These are phyloP conservation scores for Passalora sequoiae DNA, from an alignment of 2,329 filamentous ascomycete genomes.

Conservation along the genomic window DNA sequence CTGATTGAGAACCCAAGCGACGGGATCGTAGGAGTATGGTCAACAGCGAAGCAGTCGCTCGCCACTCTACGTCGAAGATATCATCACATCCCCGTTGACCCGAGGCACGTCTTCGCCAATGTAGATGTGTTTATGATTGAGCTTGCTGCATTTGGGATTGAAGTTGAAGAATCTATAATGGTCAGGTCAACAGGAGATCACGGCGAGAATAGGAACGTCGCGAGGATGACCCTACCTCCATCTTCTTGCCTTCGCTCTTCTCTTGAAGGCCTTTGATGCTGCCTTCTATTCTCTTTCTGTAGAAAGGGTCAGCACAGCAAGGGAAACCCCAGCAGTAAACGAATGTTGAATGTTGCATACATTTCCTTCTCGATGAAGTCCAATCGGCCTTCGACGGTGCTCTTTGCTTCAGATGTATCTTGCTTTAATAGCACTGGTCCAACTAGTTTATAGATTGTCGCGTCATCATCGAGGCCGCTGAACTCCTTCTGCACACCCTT, in stretches of 20 bases:
- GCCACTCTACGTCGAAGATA: too few relatives aligned
- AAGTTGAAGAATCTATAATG: conserved; percentile 41
- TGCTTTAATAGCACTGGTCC: conserved; percentile 93
- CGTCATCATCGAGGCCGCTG: conserved; percentile 66
- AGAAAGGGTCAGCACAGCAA: conserved; percentile 1
- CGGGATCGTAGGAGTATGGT: too few relatives aligned
- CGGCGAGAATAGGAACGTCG: background rate
- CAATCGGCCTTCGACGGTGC: conserved; percentile 82
- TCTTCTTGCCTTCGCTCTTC: conserved; percentile 60
- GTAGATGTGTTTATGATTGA: conserved; percentile 7
- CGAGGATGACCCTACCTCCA: conserved; percentile 49
- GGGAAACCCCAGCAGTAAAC: background rate
- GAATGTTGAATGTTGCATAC: conserved; percentile 49
- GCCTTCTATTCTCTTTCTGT: conserved; percentile 60
- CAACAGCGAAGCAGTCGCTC: too few relatives aligned
- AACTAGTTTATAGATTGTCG: conserved; percentile 92
- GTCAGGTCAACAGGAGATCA: conserved; percentile 6
- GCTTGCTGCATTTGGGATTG: conserved; percentile 39
- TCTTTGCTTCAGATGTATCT: conserved; percentile 81
- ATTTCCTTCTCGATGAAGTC: conserved; percentile 94
- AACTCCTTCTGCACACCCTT: conserved; percentile 86
- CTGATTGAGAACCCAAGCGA: too few relatives aligned
- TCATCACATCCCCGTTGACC: too few relatives aligned
- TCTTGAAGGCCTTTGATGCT: conserved; percentile 61
- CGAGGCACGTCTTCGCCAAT: too few relatives aligned